Conservation (phyloP, 495 filamentous ascomycete genomes). For the Aspergillus panamensis region DNA sequence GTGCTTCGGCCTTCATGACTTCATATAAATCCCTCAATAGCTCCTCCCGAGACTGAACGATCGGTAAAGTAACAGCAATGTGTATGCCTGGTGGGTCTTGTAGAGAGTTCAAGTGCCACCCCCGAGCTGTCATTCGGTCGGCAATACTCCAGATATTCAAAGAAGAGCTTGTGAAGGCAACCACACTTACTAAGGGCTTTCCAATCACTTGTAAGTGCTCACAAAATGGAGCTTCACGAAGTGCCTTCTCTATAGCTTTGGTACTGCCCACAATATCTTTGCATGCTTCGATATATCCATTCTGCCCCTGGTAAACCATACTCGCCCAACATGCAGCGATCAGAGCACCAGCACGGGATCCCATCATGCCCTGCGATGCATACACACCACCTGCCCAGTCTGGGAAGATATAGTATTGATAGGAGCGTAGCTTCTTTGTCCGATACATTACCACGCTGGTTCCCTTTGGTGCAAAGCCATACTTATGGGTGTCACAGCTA, state of each 20-base stretch:
- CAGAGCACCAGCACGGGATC: constrained; percentile 84
- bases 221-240: constrained; percentile 61
- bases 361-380: constrained; percentile 82
- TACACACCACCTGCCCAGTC: constrained; percentile 96
- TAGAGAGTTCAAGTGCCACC: constrained; percentile 94
- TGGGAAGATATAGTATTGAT: constrained; percentile 94
- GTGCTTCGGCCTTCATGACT: constrained; percentile 72
- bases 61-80: constrained; percentile 84
- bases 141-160: constrained; percentile 84
- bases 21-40: constrained; percentile 72
- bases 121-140: constrained; percentile 71
- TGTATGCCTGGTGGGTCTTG: constrained; percentile 90
- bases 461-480: constrained; percentile 96
- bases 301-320: constrained; percentile 80
- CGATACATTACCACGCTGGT: constrained; percentile 93
- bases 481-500: constrained; percentile 96
- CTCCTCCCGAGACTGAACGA: constrained; percentile 68
- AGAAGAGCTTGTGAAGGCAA: constrained; percentile 73
- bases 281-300: constrained; percentile 82
- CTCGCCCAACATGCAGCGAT: constrained; percentile 93
- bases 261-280: constrained; percentile 80
- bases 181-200: constrained; percentile 79
- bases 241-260: constrained; percentile 74
- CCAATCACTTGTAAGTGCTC: constrained; percentile 76
- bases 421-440: constrained; percentile 64